These are phyloP conservation scores for Cubamyces sp. DNA, from an alignment of 768 basidiomycete genomes.

Conservation along the genomic window DNA sequence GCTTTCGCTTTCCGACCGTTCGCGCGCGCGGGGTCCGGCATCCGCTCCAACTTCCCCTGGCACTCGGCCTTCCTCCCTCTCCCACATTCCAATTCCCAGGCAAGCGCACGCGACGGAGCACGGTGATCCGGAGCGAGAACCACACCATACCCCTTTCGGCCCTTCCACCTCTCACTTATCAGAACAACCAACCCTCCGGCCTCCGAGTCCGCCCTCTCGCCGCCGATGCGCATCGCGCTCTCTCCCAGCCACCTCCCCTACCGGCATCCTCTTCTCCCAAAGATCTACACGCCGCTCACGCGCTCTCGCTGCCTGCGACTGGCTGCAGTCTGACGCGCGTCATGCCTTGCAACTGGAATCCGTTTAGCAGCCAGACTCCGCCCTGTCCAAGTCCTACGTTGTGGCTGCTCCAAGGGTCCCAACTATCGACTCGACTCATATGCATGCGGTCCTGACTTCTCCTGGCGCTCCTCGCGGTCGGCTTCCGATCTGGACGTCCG, in stretches of 20 bases:
- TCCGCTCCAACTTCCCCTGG: not conserved
- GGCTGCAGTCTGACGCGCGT: not conserved
- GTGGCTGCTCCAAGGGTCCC: not conserved
- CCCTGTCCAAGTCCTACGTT: not conserved
- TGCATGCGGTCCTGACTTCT: not conserved
- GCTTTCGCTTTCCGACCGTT: not conserved
- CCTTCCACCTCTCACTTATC: not conserved
- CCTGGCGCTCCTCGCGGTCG: not conserved
- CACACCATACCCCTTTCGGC: not conserved
- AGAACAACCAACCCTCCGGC: not conserved
- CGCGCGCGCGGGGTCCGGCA: too few relatives aligned
- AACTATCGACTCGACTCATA: not conserved
- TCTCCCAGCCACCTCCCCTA: too few relatives aligned
- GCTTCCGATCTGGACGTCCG: slow-evolving; percentile 8
- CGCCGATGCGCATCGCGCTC: not conserved
- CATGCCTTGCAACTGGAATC: not conserved
- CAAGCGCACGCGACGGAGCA: not conserved
- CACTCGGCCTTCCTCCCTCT: not conserved
- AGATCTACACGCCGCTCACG: not conserved
- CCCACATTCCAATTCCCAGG: not conserved
- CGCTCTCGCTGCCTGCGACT: not conserved
- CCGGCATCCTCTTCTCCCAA: not conserved
- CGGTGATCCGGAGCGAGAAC: slow-evolving; percentile 7
- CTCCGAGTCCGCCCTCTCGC: not conserved
- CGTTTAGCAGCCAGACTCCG: not conserved